Percentiles rank a stretch among this genome's conserved stretches.
Evolutionary conservation across 2,329 filamentous ascomycete species (phyloP).

Genomic region (Claviceps sp.): DNA sequence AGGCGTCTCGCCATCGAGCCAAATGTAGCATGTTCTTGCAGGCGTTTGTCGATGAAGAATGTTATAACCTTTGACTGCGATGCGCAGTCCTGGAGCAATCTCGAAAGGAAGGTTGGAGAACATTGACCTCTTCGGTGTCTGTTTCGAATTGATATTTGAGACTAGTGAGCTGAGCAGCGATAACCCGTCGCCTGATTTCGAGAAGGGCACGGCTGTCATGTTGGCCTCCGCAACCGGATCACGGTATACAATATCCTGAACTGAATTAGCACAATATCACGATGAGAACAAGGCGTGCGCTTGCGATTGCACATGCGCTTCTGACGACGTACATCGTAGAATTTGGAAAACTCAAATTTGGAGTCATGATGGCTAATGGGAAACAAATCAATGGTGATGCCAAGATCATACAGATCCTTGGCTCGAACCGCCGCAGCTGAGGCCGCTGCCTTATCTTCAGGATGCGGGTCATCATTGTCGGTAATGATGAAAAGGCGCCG

Average conservation of each 20-base stretch:
- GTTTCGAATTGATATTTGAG: constrained; percentile 81
- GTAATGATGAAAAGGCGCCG: constrained; percentile 91
- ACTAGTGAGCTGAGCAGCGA: constrained; percentile 67
- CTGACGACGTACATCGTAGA: constrained; percentile 62
- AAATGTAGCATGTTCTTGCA: constrained; percentile 75
- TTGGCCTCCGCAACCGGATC: constrained; percentile 56
- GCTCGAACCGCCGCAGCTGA: constrained; percentile 74
- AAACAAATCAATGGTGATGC: constrained; percentile 84
- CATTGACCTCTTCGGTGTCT: constrained; percentile 69
- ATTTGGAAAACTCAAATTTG: constrained; percentile 69
- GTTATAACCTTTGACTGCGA: constrained; percentile 89
- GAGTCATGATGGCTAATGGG: constrained; percentile 62
- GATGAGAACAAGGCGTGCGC: too few relatives aligned
- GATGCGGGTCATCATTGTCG: constrained; percentile 79
- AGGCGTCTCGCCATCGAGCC: constrained; percentile 70
- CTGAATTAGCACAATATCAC: background rate
- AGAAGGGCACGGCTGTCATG: constrained; percentile 39
- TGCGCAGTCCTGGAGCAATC: constrained; percentile 68
- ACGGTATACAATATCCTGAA: constrained; percentile 79
- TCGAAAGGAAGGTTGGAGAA: constrained; percentile 84
- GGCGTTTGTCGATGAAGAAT: constrained; percentile 74
- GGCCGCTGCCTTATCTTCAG: constrained; percentile 55
- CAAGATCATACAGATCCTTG: constrained; percentile 89
- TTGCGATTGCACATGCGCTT: background rate
- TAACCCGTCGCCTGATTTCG: constrained; percentile 61